Conservation (phyloP, 2,329 filamentous ascomycete species). For the Aspergillus sp. region DNA sequence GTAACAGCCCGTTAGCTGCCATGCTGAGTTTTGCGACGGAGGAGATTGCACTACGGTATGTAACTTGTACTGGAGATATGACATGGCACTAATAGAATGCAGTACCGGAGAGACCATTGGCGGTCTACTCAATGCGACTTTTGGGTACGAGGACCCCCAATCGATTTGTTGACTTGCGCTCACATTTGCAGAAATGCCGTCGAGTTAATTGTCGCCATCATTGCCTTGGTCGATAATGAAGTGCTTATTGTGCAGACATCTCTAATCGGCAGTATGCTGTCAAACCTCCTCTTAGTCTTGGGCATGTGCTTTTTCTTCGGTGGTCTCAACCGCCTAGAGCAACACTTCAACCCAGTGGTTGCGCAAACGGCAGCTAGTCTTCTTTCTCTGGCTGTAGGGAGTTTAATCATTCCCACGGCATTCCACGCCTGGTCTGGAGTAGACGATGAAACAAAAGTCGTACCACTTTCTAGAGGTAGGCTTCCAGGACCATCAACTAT, state of each 20-base stretch:
- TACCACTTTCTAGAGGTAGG: constrained; percentile 35
- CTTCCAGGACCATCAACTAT: not conserved
- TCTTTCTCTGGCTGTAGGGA: constrained; percentile 74
- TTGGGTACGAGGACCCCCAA: constrained; percentile 53
- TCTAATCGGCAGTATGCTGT: constrained; percentile 85
- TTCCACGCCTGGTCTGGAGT: constrained; percentile 61
- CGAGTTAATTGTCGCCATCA: constrained; percentile 83
- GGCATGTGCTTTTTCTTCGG: constrained; percentile 93
- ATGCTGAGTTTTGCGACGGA: constrained; percentile 88
- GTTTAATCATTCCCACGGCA: constrained; percentile 85
- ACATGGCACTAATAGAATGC: no score
- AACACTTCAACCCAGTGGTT: constrained; percentile 89
- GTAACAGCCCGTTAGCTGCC: constrained; percentile 66
- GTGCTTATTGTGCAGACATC: constrained; percentile 89
- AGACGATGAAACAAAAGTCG: constrained; percentile 29
- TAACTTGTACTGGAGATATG: no score
- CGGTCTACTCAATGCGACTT: constrained; percentile 84
- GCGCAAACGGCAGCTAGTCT: constrained; percentile 85
- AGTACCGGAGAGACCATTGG: constrained; percentile 78
- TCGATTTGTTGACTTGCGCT: not conserved
- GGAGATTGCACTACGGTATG: constrained; percentile 64
- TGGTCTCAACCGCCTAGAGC: constrained; percentile 73
- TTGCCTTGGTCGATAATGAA: constrained; percentile 72
- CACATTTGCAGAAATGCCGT: constrained; percentile 66
- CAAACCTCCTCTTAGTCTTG: constrained; percentile 83